phyloP scores from a whole-genome alignment of 1,139 yeast genomes.

The Arxiozyma bovina region DNA sequence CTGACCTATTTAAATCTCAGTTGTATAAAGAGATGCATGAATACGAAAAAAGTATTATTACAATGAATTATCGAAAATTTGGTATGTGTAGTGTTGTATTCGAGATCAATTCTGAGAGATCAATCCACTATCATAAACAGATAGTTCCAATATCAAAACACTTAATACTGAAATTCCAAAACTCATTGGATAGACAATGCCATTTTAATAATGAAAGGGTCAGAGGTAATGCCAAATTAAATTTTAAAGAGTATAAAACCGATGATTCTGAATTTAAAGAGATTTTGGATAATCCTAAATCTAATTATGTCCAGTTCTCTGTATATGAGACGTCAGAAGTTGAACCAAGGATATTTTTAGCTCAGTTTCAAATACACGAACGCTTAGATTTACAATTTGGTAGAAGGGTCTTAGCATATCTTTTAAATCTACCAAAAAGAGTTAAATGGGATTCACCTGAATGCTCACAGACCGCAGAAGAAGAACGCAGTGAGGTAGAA shows the following conservation, averaged over 20 bases:
- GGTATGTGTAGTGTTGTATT: constrained; percentile 45
- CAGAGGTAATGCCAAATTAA: constrained; percentile 37
- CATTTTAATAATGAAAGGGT: constrained; percentile 44
- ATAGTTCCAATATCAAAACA: constrained; percentile 48
- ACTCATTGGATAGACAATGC: constrained; percentile 36
- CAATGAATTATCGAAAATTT: constrained; percentile 38
- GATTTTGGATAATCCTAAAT: constrained; percentile 34
- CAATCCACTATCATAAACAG: constrained; percentile 62
- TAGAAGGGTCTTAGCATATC: constrained; percentile 58
- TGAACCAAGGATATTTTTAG: constrained; percentile 27
- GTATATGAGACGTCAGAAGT: constrained; percentile 30
- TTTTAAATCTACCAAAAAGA: constrained; percentile 52
- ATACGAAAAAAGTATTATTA: constrained; percentile 40
- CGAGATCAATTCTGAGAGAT: constrained; percentile 48
- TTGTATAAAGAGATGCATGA: constrained; percentile 36
- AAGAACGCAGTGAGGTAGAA: constrained; percentile 56
- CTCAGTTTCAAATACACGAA: constrained; percentile 27
- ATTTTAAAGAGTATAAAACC: constrained; percentile 32
- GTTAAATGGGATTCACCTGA: constrained; percentile 54
- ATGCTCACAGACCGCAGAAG: constrained; percentile 50
- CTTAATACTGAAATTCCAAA: constrained; percentile 34
- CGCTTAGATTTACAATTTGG: constrained; percentile 67
- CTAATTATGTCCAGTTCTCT: constrained; percentile 33
- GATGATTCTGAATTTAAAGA: constrained; percentile 26
- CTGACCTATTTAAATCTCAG: constrained; percentile 28